These are phyloP conservation scores for Starmerella sp. DNA, from an alignment of 805 yeast genomes.

Conservation along the genomic window DNA sequence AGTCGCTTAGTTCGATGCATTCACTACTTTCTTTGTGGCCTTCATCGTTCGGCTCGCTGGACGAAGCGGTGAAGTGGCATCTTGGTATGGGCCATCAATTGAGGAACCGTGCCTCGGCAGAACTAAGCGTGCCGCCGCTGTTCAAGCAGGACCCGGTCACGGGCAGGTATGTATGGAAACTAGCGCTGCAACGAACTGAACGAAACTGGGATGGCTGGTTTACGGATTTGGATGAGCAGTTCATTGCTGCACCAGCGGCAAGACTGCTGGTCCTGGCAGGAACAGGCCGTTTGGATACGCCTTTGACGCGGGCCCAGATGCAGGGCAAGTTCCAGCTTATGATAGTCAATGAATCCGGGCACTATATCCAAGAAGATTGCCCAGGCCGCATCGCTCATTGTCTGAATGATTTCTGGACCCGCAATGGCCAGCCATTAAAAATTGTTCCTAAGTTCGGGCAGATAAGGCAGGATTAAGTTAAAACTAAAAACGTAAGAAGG, in stretches of 20 bases:
- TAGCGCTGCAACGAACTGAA: constrained; percentile 50
- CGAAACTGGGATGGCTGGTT: constrained; percentile 81
- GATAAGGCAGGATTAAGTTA: constrained; percentile 18
- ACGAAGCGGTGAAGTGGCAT: constrained; percentile 76
- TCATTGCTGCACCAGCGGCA: constrained; percentile 43
- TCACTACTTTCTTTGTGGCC: constrained; percentile 61
- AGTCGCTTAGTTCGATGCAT: constrained; percentile 56
- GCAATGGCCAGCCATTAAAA: constrained; percentile 25
- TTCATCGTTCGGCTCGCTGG: constrained; percentile 37
- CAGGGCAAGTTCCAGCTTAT: constrained; percentile 86
- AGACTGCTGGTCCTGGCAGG: constrained; percentile 76
- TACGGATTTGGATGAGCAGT: constrained; percentile 44
- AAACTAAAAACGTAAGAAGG: not conserved
- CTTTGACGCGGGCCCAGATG: constrained; percentile 90
- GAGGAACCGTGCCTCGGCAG: constrained; percentile 50
- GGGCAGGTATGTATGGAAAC: constrained; percentile 43
- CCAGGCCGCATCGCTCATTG: constrained; percentile 57
- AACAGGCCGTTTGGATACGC: constrained; percentile 76
- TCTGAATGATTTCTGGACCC: constrained; percentile 29
- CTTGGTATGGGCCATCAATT: constrained; percentile 40
- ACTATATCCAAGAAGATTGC: constrained; percentile 88
- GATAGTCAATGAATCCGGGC: constrained; percentile 75
- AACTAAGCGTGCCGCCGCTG: constrained; percentile 65
- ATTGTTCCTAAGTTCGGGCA: constrained; percentile 30
- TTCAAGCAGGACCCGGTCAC: constrained; percentile 29